Conservation (phyloP, 257 asterid genomes). For the Gentiana macrophylla region DNA sequence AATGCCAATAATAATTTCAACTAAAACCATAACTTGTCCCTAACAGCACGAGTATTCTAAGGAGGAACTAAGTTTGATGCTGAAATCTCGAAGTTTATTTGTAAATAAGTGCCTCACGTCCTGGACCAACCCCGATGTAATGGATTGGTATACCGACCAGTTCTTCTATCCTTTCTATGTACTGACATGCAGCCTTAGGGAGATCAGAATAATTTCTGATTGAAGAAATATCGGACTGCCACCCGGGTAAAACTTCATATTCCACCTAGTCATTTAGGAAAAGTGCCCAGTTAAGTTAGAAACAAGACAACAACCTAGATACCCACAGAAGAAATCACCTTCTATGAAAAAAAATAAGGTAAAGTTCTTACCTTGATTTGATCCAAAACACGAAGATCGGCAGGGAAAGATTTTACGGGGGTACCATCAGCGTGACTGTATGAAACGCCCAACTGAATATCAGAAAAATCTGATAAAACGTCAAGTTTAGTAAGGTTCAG, state of each 20-base stretch:
- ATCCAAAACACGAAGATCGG: slow-evolving; percentile 63
- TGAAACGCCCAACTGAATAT: slow-evolving; percentile 68
- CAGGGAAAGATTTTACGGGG: slow-evolving; percentile 61
- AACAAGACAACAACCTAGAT: too few relatives aligned
- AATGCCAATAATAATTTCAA: neutral
- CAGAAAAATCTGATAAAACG: slow-evolving; percentile 69
- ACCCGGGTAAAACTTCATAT: slow-evolving; percentile 83
- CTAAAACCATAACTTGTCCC: neutral
- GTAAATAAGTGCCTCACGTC: slow-evolving; percentile 95
- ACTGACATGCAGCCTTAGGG: slow-evolving; percentile 72
- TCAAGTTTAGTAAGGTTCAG: slow-evolving; percentile 93
- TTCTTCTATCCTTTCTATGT: slow-evolving; percentile 87
- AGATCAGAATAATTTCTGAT: slow-evolving; percentile 73
- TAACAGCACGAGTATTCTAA: neutral
- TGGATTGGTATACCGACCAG: slow-evolving; percentile 76
- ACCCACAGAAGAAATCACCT: too few relatives aligned
- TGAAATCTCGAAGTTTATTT: slow-evolving; percentile 24
- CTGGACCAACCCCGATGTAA: slow-evolving; percentile 96
- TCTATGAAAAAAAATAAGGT: too few relatives aligned
- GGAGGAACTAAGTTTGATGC: too few relatives aligned
- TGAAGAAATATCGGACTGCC: slow-evolving; percentile 74
- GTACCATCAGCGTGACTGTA: slow-evolving; percentile 56
- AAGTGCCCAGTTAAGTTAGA: too few relatives aligned
- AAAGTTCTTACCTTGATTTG: slow-evolving; percentile 41
- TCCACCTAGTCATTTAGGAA: slow-evolving; percentile 41